Base-by-base conservation (phyloP, 208 protist genomes). In the Balamuthia mandrillaris region DNA sequence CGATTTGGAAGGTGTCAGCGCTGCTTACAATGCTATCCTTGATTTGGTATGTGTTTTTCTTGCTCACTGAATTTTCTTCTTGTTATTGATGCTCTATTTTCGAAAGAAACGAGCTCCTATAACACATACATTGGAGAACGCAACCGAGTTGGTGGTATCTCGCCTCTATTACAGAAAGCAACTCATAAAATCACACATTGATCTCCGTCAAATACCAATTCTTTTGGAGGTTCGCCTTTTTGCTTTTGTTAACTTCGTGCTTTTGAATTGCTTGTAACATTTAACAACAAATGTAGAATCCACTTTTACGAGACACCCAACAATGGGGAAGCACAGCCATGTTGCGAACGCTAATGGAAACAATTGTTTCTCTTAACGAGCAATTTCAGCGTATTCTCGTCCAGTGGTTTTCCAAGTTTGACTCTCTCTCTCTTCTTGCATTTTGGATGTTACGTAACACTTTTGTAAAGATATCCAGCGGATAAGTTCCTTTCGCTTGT, bases 41-140 rank as follows among this genome's bases (percentile, higher is more conserved):
- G 47, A 0, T 12, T 35, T 78, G 68, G 68, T 78, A 35, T 24
- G 35, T 42, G 18, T 21, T 5, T 39, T 35, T 33, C 58, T 3
- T n/a, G 3, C 58, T 18, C 16, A 14, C 18, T 33, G 39, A 12
- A 66, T 16, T 35, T 6, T 35, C 16, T 33, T 44, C 35, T 4
- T 37, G 27, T 6, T 16, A 70, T 29, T 37, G 10, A 70, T 0
- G 31, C 27, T 29, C 4, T 29, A 31, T 24, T 27, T 35, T 31
- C n/a, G 4, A 42, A 18, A 79, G 70, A 49, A 79, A 10, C 70
- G 70, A 9, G 70, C 70, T 18, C 70, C 70, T 33, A 21, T 79
- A 14, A 31, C 60, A 18, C 70, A 79, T 49, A 79, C 70, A 16
- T 49, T 79, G 3, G 70, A 79, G 31, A 79, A 79, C 47, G 70